Percentiles rank a stretch among this genome's conserved stretches.
These are phyloP conservation scores for Boletellus deceptivus DNA, from an alignment of 1,284 basidiomycete species.

Conservation along the genomic window DNA sequence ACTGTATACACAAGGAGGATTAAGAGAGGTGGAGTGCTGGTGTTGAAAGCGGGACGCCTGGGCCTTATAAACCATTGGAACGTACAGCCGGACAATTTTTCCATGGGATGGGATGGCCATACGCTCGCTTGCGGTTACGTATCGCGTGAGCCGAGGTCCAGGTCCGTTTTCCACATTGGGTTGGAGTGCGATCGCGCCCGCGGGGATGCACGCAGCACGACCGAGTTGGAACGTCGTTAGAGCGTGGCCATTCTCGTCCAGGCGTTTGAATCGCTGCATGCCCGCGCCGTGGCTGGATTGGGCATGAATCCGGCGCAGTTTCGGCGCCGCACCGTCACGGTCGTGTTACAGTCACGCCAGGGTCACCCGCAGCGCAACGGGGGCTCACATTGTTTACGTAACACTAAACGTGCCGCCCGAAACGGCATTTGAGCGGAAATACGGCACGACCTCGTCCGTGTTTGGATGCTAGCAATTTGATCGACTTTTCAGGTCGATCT, in stretches of 20 bases:
- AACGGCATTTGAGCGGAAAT: conserved; percentile 30
- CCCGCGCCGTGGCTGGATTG: conserved; percentile 3
- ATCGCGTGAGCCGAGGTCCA: conserved; percentile 7
- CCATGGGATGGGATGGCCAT: conserved; percentile 6
- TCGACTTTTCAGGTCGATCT: background rate
- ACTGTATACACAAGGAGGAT: conserved; percentile 26
- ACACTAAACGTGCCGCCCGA: background rate
- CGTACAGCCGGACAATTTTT: conserved; percentile 13
- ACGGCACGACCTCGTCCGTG: background rate
- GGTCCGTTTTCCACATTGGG: conserved; percentile 9
- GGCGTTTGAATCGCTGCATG: conserved; percentile 1
- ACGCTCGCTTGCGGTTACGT: conserved; percentile 22
- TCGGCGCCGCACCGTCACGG: conserved; percentile 1
- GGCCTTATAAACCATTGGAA: conserved; percentile 22
- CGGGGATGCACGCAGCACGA: conserved; percentile 19
- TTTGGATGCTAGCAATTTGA: conserved; percentile 1
- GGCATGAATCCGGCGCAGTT: background rate
- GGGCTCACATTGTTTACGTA: background rate
- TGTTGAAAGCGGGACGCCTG: background rate
- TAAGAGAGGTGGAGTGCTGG: conserved; percentile 9
- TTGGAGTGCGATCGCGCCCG: conserved; percentile 1
- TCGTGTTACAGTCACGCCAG: too few species aligned
- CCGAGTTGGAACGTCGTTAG: background rate
- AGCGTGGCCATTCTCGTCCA: background rate
- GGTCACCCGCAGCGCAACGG: too few species aligned